Base-by-base conservation (phyloP, 441 rosid genomes). In the Gossypium davidsonii region DNA sequence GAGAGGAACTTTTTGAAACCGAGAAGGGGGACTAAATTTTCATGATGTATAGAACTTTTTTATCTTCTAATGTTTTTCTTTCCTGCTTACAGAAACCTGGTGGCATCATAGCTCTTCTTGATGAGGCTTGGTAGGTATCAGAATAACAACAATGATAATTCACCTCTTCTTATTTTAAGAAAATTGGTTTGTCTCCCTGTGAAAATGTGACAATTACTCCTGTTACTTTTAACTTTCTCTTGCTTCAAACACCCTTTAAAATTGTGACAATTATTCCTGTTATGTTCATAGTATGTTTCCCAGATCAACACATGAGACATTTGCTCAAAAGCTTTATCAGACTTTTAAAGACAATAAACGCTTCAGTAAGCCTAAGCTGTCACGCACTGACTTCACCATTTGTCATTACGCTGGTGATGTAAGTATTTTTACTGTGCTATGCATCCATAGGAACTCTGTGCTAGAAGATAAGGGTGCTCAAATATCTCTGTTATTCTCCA, bases 351-450 rank as follows among this genome's bases (percentile, higher is more conserved):
- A 90, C 68, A 90, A 93, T 75, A 91, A 87, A 75, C 97, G 97
- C 79, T 93, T 96, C 80, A 85, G 84, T 83, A 96, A 96, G 78
- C 99, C 99, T 75, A 96, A 96, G 82, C 77, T 96, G 84, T 84
- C 99, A 59, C 97, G 83, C 42, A 87, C 88, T 62, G 97, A 90
- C 85, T 96, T 96, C 86, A 88, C 97, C 17, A 85, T 96, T 78
- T 79, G 80, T 78, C 99, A 96, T 82, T 93, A 96, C 73, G 99
- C 99, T 70, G 99, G 99, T 62, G 98, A 96, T 84, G 99, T 93
- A 79, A 86, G 96, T 82, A 79, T 73, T 71, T 55, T 20, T 34
- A 37, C 75, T 60, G 73, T 76, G 77, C 49, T 58, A 71, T 26
- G 44, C 34, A 48, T 55, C 51, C 57, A 28, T 66, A 68, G 28